phyloP scores from a whole-genome alignment of 495 filamentous ascomycete species.

The Extremus antarcticus region DNA sequence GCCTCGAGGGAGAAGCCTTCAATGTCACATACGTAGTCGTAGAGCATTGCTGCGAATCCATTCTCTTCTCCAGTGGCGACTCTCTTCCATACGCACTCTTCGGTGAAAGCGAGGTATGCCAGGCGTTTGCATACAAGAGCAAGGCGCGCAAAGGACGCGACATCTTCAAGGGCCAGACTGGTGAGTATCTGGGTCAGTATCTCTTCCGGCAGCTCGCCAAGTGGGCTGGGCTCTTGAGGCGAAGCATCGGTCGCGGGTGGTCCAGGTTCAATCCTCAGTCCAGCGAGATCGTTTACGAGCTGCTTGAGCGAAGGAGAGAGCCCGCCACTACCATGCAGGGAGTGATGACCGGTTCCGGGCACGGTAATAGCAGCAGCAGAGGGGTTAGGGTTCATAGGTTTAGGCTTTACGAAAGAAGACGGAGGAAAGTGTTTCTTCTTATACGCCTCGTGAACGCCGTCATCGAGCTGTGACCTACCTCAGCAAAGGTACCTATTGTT shows the following conservation, averaged over 20 bases:
- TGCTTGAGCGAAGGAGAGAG: constrained; percentile 43
- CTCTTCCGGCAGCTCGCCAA: constrained; percentile 69
- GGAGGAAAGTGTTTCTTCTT: constrained; percentile 80
- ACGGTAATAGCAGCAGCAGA: constrained; percentile 43
- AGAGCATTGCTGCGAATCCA: constrained; percentile 78
- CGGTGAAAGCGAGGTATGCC: constrained; percentile 71
- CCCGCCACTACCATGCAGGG: constrained; percentile 38
- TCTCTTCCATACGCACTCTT: constrained; percentile 82
- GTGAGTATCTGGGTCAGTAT: constrained; percentile 64
- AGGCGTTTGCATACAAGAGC: constrained; percentile 76
- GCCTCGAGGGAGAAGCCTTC: constrained; percentile 45
- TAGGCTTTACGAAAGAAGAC: constrained; percentile 44
- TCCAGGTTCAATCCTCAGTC: constrained; percentile 50
- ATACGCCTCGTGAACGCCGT: constrained; percentile 72
- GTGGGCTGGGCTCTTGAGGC: constrained; percentile 61
- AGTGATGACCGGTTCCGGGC: constrained; percentile 45
- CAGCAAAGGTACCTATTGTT: constrained; percentile 2
- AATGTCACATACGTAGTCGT: constrained; percentile 57
- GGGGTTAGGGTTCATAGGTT: constrained; percentile 41
- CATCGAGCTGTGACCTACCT: constrained; percentile 53
- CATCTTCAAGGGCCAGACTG: constrained; percentile 62
- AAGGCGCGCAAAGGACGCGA: constrained; percentile 68
- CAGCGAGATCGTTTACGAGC: constrained; percentile 65
- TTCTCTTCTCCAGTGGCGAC: constrained; percentile 58
- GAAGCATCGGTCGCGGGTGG: constrained; percentile 51